Conservation (phyloP, 805 yeast species). For the Blastobotrys chiropterorum region DNA sequence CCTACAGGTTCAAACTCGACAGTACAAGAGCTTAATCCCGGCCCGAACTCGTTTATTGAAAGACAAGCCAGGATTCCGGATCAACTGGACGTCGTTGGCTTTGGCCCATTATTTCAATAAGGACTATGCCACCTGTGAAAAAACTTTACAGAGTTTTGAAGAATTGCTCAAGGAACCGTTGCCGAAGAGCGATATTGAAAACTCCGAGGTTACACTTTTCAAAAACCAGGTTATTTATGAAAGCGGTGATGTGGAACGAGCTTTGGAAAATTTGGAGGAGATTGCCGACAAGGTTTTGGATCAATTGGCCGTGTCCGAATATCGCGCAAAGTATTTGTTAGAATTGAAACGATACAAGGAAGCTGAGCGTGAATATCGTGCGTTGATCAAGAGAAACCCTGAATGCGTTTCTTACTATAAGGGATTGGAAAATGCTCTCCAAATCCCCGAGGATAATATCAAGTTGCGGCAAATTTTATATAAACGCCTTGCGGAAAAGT, state of each 20-base stretch:
- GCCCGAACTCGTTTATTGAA: constrained; percentile 67
- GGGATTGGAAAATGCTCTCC: constrained; percentile 60
- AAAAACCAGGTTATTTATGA: constrained; percentile 61
- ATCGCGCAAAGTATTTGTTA: constrained; percentile 57
- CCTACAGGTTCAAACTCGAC: constrained; percentile 74
- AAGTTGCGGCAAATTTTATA: constrained; percentile 50
- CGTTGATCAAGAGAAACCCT: constrained; percentile 76
- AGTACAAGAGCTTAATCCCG: constrained; percentile 53
- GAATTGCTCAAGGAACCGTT: constrained; percentile 58
- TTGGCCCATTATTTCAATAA: constrained; percentile 74
- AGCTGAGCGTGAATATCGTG: constrained; percentile 63
- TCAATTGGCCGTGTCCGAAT: constrained; percentile 55
- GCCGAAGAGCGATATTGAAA: constrained; percentile 46
- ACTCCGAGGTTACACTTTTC: constrained; percentile 73
- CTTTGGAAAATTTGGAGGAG: constrained; percentile 53
- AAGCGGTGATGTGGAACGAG: constrained; percentile 56
- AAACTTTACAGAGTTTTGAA: constrained; percentile 70
- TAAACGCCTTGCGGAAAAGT: constrained; percentile 56
- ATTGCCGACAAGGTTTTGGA: constrained; percentile 52
- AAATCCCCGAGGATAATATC: constrained; percentile 42
- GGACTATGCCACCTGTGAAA: constrained; percentile 62
- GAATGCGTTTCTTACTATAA: constrained; percentile 64
- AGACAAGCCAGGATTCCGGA: constrained; percentile 72
- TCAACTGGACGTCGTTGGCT: constrained; percentile 86
- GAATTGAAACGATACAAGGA: constrained; percentile 52